A percentile compares a stretch with the other conserved stretches of the same genome.
phyloP scores from a whole-genome alignment of 2,329 filamentous ascomycete genomes.

The Epicoccum sorghinum region DNA sequence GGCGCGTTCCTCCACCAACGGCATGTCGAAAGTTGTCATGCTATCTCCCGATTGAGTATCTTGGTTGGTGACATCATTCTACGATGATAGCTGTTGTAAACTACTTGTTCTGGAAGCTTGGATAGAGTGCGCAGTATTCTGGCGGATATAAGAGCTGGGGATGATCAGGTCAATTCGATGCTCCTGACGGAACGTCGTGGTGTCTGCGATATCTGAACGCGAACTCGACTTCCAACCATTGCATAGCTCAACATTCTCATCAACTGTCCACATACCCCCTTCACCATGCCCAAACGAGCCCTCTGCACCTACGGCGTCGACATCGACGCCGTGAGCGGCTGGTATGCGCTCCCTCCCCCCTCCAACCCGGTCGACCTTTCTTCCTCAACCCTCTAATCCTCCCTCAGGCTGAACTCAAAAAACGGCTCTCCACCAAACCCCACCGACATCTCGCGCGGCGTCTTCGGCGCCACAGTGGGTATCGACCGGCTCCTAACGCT shows the following conservation, averaged over 20 bases:
- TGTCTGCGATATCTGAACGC: no score
- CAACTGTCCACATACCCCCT: no score
- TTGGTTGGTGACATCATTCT: neutral
- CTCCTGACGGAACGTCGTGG: no score
- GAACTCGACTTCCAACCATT: no score
- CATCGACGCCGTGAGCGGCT: slow-evolving; percentile 61
- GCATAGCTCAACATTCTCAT: no score
- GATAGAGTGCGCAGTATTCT: no score
- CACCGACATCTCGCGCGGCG: slow-evolving; percentile 37
- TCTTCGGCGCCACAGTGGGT: slow-evolving; percentile 74
- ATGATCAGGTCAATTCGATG: neutral
- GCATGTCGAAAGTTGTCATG: no score
- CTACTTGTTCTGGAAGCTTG: no score
- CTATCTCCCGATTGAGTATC: neutral
- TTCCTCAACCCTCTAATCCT: no score
- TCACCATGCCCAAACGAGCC: slow-evolving; percentile 51
- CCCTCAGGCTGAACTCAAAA: neutral
- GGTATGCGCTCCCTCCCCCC: no score
- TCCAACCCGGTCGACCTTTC: no score
- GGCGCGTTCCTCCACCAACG: slow-evolving; percentile 5
- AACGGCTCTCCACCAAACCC: slow-evolving; percentile 26
- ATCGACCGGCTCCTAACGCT: slow-evolving; percentile 72
- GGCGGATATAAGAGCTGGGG: slow-evolving; percentile 8
- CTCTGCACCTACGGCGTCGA: slow-evolving; percentile 70
- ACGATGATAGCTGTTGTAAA: no score